Evolutionary conservation across 352 stramenopile genomes (phyloP).

Genomic region (Phytophthora ohioensis): DNA sequence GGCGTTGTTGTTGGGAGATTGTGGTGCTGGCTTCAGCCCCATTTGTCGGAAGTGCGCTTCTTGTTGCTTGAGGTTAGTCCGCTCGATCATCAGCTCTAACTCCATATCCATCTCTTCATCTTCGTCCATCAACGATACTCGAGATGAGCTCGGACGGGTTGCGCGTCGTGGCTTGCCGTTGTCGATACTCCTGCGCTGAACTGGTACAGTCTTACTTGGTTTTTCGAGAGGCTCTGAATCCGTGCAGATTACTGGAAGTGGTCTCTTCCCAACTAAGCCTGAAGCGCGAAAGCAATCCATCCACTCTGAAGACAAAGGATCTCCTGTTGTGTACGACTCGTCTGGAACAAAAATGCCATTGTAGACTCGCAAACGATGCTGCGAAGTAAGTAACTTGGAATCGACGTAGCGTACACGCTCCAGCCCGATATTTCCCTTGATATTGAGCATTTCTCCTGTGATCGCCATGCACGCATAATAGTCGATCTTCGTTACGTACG

Average conservation of each 20-base stretch:
- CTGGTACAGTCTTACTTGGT: not conserved
- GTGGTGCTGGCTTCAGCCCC: not conserved
- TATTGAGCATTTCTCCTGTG: conserved; percentile 82
- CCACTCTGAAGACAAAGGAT: conserved; percentile 80
- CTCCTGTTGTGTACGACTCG: conserved; percentile 64
- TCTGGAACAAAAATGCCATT: conserved; percentile 82
- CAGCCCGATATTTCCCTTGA: conserved; percentile 85
- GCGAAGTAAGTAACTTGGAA: conserved; percentile 67
- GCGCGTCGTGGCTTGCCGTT: conserved; percentile 1
- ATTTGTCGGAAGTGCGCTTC: conserved; percentile 34
- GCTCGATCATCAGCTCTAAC: conserved; percentile 77
- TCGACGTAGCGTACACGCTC: conserved; percentile 81
- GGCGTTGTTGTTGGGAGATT: conserved; percentile 10
- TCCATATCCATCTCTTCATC: conserved; percentile 78
- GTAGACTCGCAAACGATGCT: conserved; percentile 68
- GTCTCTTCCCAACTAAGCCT: conserved; percentile 32
- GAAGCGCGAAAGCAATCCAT: conserved; percentile 78
- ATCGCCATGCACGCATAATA: conserved; percentile 88
- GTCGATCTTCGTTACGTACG: conserved; percentile 88
- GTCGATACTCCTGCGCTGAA: not conserved
- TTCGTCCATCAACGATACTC: conserved; percentile 48
- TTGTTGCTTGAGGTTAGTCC: conserved; percentile 42
- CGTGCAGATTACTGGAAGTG: not conserved
- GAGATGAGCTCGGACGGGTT: conserved; percentile 37
- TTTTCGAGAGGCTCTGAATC: conserved; percentile 1